Base-by-base conservation (phyloP, 345 rosid genomes). In the Dipteronia dyeriana region DNA sequence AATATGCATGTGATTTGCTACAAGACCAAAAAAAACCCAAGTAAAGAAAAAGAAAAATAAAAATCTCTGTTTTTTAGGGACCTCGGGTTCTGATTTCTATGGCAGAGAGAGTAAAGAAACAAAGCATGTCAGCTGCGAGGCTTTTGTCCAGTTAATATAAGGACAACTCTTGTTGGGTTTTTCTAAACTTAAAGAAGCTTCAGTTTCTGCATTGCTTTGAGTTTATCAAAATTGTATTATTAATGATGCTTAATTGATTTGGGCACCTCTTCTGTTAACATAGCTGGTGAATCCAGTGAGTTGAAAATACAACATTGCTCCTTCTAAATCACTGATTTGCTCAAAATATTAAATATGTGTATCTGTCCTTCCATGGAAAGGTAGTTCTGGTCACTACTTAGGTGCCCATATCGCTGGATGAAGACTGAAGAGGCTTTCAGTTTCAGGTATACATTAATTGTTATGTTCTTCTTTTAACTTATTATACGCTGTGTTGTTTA, bases 1-100 rank as follows among this genome's bases (percentile, higher is more conserved):
- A 69, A 65, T 70, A 54, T 73, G 86, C 86, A 84, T 75, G 88
- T 84, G 88, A 84, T 66, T 49, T 8, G 71, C 1, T 4, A 34
- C 38, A 5, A 68, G 65, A 39, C 41, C 71, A 10, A 66, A 8
- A 9, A 47, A 45, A n/a, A 26, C 26, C 7, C 0, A 19, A 19
- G 53, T 13, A 11, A 51, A 77, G 2, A 2, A 47, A 76, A 26
- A 39, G 3, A n/a, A 22, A 1, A 71, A 6, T n/a, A 60, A 56
- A 54, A n/a, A 0, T 51, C 81, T 73, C 83, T 66, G 80, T 79
- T 86, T 83, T 83, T 76, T 29, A 87, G 84, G 83, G 75, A 51
- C 83, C 82, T 77, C 78, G 83, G 67, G 12, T 63, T 53, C 45
- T 71, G 79, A 77, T 82, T 76, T 78, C 85, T 31, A 80, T 66